Base-by-base conservation (phyloP, 148 eudicot species). In the Chenopodium quinoa region DNA sequence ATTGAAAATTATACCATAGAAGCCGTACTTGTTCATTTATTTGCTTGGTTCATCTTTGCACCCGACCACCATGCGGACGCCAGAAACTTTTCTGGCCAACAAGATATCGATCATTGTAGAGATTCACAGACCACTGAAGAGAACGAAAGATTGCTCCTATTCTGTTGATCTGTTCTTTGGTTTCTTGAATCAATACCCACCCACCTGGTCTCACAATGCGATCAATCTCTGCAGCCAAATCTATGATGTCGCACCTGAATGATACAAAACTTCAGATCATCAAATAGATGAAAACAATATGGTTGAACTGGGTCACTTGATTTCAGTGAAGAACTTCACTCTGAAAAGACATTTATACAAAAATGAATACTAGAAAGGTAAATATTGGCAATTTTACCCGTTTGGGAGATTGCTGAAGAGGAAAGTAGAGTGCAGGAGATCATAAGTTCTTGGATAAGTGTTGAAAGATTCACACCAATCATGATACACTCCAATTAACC, bases 381-480 rank as follows among this genome's bases (percentile, higher is more conserved):
- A 69, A 9, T 25, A 73, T 9, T 80, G 6, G 6, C 67, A 75
- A 48, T 31, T 37, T 54, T 88, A 92, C 98, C 97, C 92, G 77
- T 86, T 82, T 13, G 91, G 86, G 77, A 94, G 89, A 83, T 91
- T 96, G 80, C 82, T 79, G 81, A 96, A 96, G 78, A 96, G 93
- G 89, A 87, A 96, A 76, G 89, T 85, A 47, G 98, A 86, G 78
- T 96, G 99, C 71, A 96, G 88, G 68, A 94, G 91, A 91, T 96
- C 99, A 62, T 89, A 96, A 25, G 90, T 84, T 80, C 99, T 89
- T 25, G 99, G 99, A 83, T 96, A 96, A 67, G 98, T 96, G 81
- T 87, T 96, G 69, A 96, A 88, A n/a, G 98, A 90, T 86, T 96
- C 99, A 22, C 99, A 96, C 98, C 98, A 94, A 78, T 96, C 97